Percentiles rank a stretch among this genome's conserved stretches.
These are phyloP conservation scores for Fusarium newnesense DNA, from an alignment of 2,329 filamentous ascomycete genomes.

Conservation along the genomic window DNA sequence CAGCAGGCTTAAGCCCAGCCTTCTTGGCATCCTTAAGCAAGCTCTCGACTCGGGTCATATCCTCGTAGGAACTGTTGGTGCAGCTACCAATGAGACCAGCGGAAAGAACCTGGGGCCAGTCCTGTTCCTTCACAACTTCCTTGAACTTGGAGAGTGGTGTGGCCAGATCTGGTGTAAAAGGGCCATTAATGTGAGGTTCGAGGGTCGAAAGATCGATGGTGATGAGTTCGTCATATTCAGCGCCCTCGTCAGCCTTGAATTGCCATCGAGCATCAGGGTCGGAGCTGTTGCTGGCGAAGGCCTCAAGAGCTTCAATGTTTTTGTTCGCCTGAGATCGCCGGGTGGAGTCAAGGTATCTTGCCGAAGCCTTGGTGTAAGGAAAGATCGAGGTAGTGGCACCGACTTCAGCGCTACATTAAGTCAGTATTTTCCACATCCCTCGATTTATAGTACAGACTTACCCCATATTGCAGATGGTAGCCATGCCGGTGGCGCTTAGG, in stretches of 20 bases:
- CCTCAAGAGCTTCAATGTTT: slow-evolving; percentile 70
- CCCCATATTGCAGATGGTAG: slow-evolving; percentile 89
- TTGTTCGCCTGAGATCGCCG: slow-evolving; percentile 72
- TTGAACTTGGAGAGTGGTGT: slow-evolving; percentile 98
- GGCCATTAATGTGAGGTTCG: slow-evolving; percentile 98
- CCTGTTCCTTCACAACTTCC: slow-evolving; percentile 91
- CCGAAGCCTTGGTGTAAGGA: slow-evolving; percentile 86
- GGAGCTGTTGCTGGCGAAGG: slow-evolving; percentile 57
- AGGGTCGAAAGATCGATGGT: slow-evolving; percentile 96
- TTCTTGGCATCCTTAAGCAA: slow-evolving; percentile 79
- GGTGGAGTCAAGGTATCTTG: slow-evolving; percentile 87
- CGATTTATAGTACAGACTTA: not conserved
- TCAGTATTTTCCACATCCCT: not conserved
- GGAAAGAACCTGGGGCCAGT: slow-evolving; percentile 96
- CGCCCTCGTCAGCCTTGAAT: slow-evolving; percentile 81
- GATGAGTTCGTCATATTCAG: slow-evolving; percentile 94
- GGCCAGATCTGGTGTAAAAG: slow-evolving; percentile 97
- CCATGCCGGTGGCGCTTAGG: slow-evolving; percentile 92
- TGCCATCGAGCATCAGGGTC: slow-evolving; percentile 65
- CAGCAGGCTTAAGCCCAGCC: slow-evolving; percentile 94
- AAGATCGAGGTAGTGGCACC: slow-evolving; percentile 97
- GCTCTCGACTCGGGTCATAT: slow-evolving; percentile 97
- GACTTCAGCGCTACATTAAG: slow-evolving; percentile 69
- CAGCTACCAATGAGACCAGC: slow-evolving; percentile 97
- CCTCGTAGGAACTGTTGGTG: slow-evolving; percentile 89